Conservation (phyloP, 371 early-diverging fungal species). For the Mucor sp. region DNA sequence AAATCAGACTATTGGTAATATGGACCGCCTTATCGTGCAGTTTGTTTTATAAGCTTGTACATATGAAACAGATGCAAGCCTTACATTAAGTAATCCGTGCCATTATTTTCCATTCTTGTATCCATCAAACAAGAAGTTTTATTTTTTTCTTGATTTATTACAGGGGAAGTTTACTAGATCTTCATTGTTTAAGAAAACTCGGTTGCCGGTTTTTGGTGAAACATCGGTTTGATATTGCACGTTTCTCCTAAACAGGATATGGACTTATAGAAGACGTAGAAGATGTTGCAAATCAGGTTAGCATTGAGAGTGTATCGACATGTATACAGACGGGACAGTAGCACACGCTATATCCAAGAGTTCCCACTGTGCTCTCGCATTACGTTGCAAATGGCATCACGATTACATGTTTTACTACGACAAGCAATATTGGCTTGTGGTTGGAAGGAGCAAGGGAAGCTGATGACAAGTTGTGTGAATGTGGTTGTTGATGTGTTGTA, state of each 20-base stretch:
- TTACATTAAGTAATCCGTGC: background rate
- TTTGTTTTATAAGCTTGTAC: background rate
- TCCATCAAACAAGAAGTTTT: no score
- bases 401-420: background rate
- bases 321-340: no score
- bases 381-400: background rate
- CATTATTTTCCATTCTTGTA: no score
- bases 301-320: no score
- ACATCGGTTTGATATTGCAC: background rate
- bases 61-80: background rate
- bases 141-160: background rate
- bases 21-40: background rate
- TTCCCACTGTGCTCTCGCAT: no score
- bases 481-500: no score
- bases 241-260: background rate
- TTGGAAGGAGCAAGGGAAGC: no score
- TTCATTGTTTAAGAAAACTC: background rate
- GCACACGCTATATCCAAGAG: no score
- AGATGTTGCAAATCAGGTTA: no score
- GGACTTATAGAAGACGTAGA: background rate
- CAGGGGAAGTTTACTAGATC: background rate
- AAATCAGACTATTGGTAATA: background rate
- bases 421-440: no score
- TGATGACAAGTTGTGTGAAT: no score
- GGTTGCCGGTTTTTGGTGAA: background rate